phyloP scores from a whole-genome alignment of 257 asterid genomes.

The Forsythia viridissima region DNA sequence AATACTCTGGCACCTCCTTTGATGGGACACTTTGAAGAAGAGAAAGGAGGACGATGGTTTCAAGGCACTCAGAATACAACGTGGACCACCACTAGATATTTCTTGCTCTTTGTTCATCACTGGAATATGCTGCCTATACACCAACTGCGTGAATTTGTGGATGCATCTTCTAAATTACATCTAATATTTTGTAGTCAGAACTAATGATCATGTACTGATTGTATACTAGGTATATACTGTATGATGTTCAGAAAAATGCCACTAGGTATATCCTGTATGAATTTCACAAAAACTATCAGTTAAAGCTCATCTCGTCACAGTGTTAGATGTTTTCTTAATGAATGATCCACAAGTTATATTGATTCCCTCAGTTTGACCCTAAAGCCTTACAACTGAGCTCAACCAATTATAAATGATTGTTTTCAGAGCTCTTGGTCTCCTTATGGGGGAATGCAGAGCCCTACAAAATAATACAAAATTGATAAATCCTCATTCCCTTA shows the following conservation, averaged over 20 bases:
- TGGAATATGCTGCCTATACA: no score
- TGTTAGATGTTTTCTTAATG: background rate
- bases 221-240: background rate
- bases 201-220: background rate
- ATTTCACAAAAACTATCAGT: no score
- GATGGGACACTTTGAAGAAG: no score
- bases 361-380: constrained; percentile 5
- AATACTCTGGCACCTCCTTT: no score
- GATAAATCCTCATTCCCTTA: constrained; percentile 15
- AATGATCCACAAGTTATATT: background rate
- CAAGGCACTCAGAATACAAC: no score
- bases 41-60: no score
- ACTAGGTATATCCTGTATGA: background rate
- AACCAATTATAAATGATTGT: background rate
- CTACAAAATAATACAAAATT: constrained; percentile 6
- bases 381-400: constrained; percentile 10
- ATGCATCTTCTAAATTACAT: background rate
- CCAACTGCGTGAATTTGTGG: no score
- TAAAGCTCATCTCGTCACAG: background rate
- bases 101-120: no score
- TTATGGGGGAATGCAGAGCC: background rate
- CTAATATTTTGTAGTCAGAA: background rate
- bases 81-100: no score
- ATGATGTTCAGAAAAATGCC: background rate
- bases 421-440: constrained; percentile 6